These are phyloP conservation scores for Phytopythium helicoides DNA, from an alignment of 352 stramenopile species.

Conservation along the genomic window DNA sequence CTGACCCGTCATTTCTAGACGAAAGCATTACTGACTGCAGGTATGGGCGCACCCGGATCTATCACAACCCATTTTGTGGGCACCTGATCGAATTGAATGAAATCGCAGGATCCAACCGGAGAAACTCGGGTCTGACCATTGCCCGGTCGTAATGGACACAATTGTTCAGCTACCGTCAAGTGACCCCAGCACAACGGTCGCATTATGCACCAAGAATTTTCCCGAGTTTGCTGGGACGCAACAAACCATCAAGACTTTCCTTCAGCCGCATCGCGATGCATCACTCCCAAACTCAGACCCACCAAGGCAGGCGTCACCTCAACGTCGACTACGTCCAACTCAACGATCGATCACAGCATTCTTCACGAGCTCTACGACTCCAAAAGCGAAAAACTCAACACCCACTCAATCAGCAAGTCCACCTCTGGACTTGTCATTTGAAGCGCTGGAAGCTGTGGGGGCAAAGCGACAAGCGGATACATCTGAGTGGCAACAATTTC, in stretches of 20 bases:
- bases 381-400: constrained; percentile 1
- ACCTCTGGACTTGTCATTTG: neutral
- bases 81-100: neutral
- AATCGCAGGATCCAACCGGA: constrained; percentile 44
- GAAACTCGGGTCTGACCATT: constrained; percentile 75
- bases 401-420: neutral
- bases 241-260: constrained; percentile 57
- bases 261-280: constrained; percentile 8
- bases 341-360: constrained; percentile 51
- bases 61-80: neutral
- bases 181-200: constrained; percentile 22
- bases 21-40: constrained; percentile 49
- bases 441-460: constrained; percentile 13
- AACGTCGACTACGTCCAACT: constrained; percentile 1
- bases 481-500: constrained; percentile 62
- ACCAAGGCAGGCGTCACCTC: neutral
- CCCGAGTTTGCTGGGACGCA: constrained; percentile 77
- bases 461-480: constrained; percentile 30
- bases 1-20: constrained; percentile 47
- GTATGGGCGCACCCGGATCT: constrained; percentile 18
- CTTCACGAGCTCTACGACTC: constrained; percentile 24
- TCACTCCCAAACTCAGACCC: neutral
- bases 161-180: constrained; percentile 29
- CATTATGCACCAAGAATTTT: constrained; percentile 69
- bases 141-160: constrained; percentile 55